These are phyloP conservation scores for Aureobasidium subglaciale DNA, from an alignment of 2,329 filamentous ascomycete genomes.

Conservation along the genomic window DNA sequence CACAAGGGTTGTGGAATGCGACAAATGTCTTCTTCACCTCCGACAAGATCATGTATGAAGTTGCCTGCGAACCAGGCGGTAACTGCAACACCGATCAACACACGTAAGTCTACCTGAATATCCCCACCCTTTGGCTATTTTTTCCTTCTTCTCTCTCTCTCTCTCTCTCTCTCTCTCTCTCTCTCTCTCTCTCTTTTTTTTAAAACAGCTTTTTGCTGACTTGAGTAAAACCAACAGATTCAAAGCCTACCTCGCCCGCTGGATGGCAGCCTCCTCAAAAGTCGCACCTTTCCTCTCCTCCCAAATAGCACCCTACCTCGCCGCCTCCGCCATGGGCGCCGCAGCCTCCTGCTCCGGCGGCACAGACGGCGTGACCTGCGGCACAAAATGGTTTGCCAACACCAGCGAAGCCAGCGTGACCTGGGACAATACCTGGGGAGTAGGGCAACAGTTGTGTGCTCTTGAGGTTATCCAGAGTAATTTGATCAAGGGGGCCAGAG, in stretches of 20 bases:
- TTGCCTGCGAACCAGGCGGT: constrained; percentile 50
- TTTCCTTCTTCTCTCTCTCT: not conserved
- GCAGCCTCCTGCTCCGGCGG: constrained; percentile 38
- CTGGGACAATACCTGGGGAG: constrained; percentile 36
- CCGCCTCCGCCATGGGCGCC: constrained; percentile 36
- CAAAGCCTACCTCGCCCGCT: constrained; percentile 60
- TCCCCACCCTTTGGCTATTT: no score
- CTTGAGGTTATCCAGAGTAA: constrained; percentile 41
- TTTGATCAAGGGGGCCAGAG: constrained; percentile 30
- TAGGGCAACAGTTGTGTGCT: constrained; percentile 45
- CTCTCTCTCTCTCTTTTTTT: constrained; percentile 55
- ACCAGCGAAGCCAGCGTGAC: constrained; percentile 8
- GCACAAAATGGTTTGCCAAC: constrained; percentile 34
- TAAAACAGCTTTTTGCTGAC: not conserved
- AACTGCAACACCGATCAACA: constrained; percentile 63
- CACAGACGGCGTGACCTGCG: constrained; percentile 33
- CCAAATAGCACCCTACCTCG: constrained; percentile 32
- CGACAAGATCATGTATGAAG: constrained; percentile 55
- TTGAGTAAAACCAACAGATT: not conserved
- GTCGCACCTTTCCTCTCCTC: constrained; percentile 35
- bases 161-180: constrained; percentile 32
- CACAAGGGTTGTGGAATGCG: constrained; percentile 51
- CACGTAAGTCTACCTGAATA: constrained; percentile 18
- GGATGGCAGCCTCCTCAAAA: constrained; percentile 36
- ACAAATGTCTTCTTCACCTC: constrained; percentile 50